phyloP scores from a whole-genome alignment of 192 early-diverging fungal species.

The Coemansia sp. region DNA sequence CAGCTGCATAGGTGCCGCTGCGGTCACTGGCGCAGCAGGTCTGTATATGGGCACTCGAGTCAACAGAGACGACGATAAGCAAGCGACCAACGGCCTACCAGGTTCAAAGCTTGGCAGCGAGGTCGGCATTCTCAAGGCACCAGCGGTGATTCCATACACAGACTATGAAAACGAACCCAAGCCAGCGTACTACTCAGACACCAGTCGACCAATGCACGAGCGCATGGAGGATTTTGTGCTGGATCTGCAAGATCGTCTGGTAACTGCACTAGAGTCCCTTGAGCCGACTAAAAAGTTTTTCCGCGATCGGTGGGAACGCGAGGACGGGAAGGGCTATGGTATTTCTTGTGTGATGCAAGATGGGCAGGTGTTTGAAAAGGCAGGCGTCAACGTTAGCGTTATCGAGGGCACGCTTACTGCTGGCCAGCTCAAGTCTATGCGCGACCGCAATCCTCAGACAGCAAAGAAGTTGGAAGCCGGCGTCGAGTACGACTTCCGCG shows the following conservation, averaged over 20 bases:
- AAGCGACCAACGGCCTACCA: not conserved
- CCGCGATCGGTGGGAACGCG: conserved; percentile 79
- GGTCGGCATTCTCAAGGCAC: conserved; percentile 17
- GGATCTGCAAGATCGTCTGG: conserved; percentile 76
- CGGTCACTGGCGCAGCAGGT: conserved; percentile 7
- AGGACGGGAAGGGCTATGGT: conserved; percentile 87
- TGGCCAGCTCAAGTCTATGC: conserved; percentile 83
- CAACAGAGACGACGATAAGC: not conserved
- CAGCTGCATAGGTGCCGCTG: not conserved
- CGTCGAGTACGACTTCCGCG: conserved; percentile 76
- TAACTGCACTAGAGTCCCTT: conserved; percentile 60
- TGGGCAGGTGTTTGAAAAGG: conserved; percentile 94
- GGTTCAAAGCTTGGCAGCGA: conserved; percentile 23
- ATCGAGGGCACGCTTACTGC: conserved; percentile 82
- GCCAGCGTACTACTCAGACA: conserved; percentile 33
- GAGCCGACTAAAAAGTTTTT: conserved; percentile 67
- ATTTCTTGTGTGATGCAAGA: conserved; percentile 89
- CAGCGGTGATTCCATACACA: conserved; percentile 28
- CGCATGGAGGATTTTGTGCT: conserved; percentile 82
- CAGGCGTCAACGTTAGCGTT: conserved; percentile 91
- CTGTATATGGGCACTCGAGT: conserved; percentile 1
- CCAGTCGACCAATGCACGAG: conserved; percentile 64
- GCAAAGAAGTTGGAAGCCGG: conserved; percentile 59
- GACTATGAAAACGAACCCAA: conserved; percentile 35
- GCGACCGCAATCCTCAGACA: conserved; percentile 64